Evolutionary conservation across 306 rosid genomes (phyloP).

Genomic region (Glycine tomentella): DNA sequence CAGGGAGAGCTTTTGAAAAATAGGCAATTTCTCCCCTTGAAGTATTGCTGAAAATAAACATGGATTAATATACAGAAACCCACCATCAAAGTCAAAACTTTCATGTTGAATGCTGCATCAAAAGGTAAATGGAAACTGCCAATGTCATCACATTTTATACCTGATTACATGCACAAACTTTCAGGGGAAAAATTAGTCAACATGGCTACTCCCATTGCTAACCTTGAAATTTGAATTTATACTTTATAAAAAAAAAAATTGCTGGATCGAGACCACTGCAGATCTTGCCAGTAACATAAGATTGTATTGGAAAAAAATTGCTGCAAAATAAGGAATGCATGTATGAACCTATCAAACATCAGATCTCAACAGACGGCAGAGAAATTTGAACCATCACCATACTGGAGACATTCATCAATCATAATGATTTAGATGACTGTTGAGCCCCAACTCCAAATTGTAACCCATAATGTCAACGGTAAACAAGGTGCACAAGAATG

Average conservation of each 20-base stretch:
- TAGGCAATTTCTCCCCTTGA: neutral
- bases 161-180: neutral
- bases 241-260: neutral
- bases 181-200: neutral
- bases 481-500: neutral
- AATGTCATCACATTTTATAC: conserved; percentile 14
- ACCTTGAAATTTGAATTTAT: neutral
- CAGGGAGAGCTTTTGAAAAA: neutral
- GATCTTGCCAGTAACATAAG: neutral
- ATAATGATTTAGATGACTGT: neutral
- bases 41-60: conserved; percentile 1
- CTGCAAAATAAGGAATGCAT: neutral
- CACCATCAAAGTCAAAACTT: no score
- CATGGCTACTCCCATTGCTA: neutral
- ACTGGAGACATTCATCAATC: conserved; percentile 1
- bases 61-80: neutral
- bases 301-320: neutral
- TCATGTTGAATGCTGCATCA: neutral
- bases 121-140: conserved; percentile 31
- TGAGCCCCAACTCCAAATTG: conserved; percentile 24
- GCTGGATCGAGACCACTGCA: neutral
- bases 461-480: conserved; percentile 6
- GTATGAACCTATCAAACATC: conserved; percentile 29
- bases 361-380: conserved; percentile 19
- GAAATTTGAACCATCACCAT: conserved; percentile 1